These are phyloP conservation scores for Coemansia sp. DNA, from an alignment of 192 early-diverging fungal genomes.

Conservation along the genomic window DNA sequence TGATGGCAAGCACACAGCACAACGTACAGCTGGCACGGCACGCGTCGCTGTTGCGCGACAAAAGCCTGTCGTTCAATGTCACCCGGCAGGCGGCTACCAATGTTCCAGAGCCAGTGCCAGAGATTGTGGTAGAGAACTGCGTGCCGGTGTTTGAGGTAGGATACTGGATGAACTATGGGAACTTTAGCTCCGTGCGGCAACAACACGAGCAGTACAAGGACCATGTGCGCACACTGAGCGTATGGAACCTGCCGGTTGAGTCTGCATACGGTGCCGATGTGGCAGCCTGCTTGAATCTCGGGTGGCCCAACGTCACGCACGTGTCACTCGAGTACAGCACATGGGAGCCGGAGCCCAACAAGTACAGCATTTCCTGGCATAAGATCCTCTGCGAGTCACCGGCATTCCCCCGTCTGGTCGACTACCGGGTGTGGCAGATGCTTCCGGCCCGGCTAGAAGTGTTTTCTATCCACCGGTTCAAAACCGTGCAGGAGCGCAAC, in stretches of 20 bases:
- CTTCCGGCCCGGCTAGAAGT: constrained; percentile 47
- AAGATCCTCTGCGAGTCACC: constrained; percentile 43
- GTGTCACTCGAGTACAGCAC: constrained; percentile 52
- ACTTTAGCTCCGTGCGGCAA: constrained; percentile 43
- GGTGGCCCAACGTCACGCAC: constrained; percentile 43
- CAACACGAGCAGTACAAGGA: constrained; percentile 47
- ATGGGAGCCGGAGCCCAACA: constrained; percentile 53
- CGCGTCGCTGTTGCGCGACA: constrained; percentile 41
- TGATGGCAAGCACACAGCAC: constrained; percentile 6
- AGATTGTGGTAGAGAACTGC: constrained; percentile 34
- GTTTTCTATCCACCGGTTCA: constrained; percentile 50
- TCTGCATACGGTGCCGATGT: constrained; percentile 50
- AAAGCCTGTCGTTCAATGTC: constrained; percentile 31
- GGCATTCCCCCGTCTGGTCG: constrained; percentile 28
- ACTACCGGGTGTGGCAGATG: constrained; percentile 55
- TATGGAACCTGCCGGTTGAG: constrained; percentile 52
- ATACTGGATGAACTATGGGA: constrained; percentile 55
- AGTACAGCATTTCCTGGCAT: constrained; percentile 47
- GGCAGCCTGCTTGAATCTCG: constrained; percentile 41
- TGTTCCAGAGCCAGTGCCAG: constrained; percentile 1
- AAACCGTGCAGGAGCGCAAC: constrained; percentile 47
- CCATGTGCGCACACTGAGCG: constrained; percentile 41
- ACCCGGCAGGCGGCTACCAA: constrained; percentile 4
- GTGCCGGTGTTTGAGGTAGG: constrained; percentile 50
- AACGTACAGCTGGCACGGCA: constrained; percentile 35